These are phyloP conservation scores for Cicer bijugum DNA, from an alignment of 306 rosid species.

Conservation along the genomic window DNA sequence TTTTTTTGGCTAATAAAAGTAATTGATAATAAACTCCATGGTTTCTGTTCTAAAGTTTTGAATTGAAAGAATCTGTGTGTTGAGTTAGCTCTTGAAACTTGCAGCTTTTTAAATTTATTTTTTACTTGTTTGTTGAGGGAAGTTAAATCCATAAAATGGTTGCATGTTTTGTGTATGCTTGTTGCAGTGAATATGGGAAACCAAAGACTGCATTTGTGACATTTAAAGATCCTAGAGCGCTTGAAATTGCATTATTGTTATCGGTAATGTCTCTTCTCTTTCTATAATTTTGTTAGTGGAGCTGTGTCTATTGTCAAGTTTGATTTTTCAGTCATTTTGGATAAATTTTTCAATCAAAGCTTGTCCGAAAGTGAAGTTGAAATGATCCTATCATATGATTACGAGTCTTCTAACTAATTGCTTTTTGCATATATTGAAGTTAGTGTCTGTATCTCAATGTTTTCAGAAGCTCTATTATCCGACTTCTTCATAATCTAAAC, in stretches of 20 bases:
- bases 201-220: slow-evolving; percentile 89
- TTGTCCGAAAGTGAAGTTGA: background rate
- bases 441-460: background rate
- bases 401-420: background rate
- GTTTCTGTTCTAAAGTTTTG: background rate
- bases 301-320: background rate
- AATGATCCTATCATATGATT: background rate
- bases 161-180: slow-evolving; percentile 39
- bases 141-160: slow-evolving; percentile 14
- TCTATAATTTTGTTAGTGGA: slow-evolving; percentile 39
- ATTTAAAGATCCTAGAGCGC: slow-evolving; percentile 89
- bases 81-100: slow-evolving; percentile 25
- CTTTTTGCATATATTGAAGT: background rate
- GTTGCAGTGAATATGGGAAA: slow-evolving; percentile 75
- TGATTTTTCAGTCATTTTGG: background rate
- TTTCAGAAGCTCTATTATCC: slow-evolving; percentile 3
- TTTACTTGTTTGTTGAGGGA: slow-evolving; percentile 17
- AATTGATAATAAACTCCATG: slow-evolving; percentile 1
- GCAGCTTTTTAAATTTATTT: background rate
- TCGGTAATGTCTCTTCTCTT: slow-evolving; percentile 62
- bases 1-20: slow-evolving; percentile 3
- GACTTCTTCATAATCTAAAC: background rate
- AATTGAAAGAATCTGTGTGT: slow-evolving; percentile 20
- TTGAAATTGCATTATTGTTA: slow-evolving; percentile 83
- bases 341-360: background rate